A percentile compares a stretch with the other conserved stretches of the same genome.
Evolutionary conservation across 2,329 filamentous ascomycete genomes (phyloP).

Genomic region (Epichloe amarillans): DNA sequence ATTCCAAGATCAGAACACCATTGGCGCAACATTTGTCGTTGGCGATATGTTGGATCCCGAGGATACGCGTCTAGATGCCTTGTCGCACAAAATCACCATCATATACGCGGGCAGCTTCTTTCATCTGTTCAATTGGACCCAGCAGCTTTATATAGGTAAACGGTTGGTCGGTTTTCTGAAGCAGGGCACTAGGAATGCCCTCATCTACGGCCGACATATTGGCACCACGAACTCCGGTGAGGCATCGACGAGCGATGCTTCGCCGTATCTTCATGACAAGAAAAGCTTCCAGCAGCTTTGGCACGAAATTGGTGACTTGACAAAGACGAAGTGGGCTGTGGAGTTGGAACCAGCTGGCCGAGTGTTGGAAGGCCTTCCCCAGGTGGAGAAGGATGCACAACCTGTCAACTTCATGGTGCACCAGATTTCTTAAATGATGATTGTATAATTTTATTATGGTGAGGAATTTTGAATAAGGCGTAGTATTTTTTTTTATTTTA

Average conservation of each 20-base stretch:
- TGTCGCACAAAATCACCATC: constrained; percentile 30
- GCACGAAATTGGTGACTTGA: constrained; percentile 36
- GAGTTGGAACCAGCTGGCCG: constrained; percentile 23
- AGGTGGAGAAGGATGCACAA: constrained; percentile 14
- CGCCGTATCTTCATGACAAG: constrained; percentile 33
- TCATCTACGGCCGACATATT: constrained; percentile 40
- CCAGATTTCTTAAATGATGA: constrained; percentile 14
- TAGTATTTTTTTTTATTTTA: background rate
- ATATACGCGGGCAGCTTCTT: constrained; percentile 37
- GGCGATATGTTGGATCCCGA: constrained; percentile 35
- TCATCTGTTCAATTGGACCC: constrained; percentile 33
- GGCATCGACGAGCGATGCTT: constrained; percentile 10
- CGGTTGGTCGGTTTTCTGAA: constrained; percentile 32
- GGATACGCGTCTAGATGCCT: constrained; percentile 19
- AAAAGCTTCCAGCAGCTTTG: constrained; percentile 38
- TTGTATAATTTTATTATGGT: background rate
- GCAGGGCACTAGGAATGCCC: constrained; percentile 27
- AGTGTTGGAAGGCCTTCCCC: constrained; percentile 12
- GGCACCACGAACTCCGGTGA: constrained; percentile 22
- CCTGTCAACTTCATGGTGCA: constrained; percentile 23
- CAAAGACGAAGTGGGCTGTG: constrained; percentile 35
- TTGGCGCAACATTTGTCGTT: constrained; percentile 34
- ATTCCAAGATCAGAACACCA: constrained; percentile 41
- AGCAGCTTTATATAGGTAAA: constrained; percentile 31
- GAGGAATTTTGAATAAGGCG: background rate